A percentile compares a stretch with the other conserved stretches of the same genome.
Evolutionary conservation across 306 rosid species (phyloP).

Genomic region (Castanopsis chinensis): DNA sequence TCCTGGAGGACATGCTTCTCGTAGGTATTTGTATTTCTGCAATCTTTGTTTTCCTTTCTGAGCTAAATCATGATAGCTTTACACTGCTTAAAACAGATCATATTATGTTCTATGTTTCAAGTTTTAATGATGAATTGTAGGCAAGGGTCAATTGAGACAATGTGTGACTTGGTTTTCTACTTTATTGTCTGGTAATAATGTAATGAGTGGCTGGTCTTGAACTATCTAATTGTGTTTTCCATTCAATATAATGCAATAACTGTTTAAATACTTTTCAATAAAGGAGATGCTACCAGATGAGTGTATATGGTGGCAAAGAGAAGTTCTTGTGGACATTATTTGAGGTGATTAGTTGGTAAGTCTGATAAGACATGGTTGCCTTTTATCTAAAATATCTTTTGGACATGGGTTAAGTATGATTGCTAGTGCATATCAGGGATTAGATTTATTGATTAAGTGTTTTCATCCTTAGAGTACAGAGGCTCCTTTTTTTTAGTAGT

Average conservation of each 20-base stretch:
- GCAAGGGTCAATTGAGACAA: not conserved
- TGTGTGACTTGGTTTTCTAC: not conserved
- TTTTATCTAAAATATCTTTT: not conserved
- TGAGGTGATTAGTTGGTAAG: not conserved
- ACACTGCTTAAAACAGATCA: not conserved
- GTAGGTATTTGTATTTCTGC: constrained; percentile 57
- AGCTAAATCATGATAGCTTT: not conserved
- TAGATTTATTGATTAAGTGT: not conserved
- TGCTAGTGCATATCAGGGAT: not conserved
- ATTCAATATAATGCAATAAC: not conserved
- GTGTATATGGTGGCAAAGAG: not conserved
- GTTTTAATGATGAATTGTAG: not conserved
- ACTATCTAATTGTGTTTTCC: not conserved
- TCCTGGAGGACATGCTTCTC: constrained; percentile 49
- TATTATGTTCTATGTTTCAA: not conserved
- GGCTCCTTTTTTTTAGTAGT: not conserved
- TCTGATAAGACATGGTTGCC: too few species aligned
- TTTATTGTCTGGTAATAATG: not conserved
- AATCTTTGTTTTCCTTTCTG: not conserved
- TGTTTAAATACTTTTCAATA: not conserved
- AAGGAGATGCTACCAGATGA: not conserved
- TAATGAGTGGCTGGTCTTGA: not conserved
- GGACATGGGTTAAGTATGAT: not conserved
- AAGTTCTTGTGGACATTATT: not conserved
- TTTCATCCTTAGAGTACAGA: not conserved